Percentiles rank a stretch among this genome's conserved stretches.
Evolutionary conservation across 2,329 filamentous ascomycete genomes (phyloP).

Genomic region (Cercospora brassicicola): DNA sequence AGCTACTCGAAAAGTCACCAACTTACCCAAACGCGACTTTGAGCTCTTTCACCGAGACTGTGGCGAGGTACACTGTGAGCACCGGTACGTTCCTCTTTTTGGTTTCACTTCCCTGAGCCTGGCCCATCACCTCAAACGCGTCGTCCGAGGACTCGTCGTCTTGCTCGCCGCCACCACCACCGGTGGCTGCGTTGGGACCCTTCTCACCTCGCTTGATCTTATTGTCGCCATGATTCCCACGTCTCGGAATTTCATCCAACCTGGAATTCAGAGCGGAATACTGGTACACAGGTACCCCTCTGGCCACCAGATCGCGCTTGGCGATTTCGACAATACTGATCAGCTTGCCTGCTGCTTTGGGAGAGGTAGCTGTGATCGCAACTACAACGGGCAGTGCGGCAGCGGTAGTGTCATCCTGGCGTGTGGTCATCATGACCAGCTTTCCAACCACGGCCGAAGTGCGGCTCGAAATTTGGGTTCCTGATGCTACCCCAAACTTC

Average conservation of each 20-base stretch:
- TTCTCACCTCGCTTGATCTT: neutral
- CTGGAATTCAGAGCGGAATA: conserved; percentile 36
- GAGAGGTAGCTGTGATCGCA: conserved; percentile 42
- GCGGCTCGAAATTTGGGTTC: conserved; percentile 37
- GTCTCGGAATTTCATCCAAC: conserved; percentile 29
- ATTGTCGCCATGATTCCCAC: neutral
- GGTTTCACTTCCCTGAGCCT: conserved; percentile 48
- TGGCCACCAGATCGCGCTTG: conserved; percentile 44
- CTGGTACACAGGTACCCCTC: conserved; percentile 49
- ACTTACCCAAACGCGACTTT: conserved; percentile 49
- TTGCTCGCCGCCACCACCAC: conserved; percentile 15
- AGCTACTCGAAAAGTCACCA: neutral
- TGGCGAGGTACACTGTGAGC: conserved; percentile 62
- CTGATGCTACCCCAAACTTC: conserved; percentile 31
- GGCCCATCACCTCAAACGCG: conserved; percentile 35
- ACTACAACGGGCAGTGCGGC: conserved; percentile 39
- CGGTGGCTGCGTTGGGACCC: conserved; percentile 4
- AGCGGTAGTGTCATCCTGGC: conserved; percentile 3
- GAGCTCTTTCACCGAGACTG: conserved; percentile 56
- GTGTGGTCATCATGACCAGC: conserved; percentile 16
- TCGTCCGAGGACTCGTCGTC: conserved; percentile 27
- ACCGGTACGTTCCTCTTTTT: conserved; percentile 54
- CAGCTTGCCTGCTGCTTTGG: conserved; percentile 58
- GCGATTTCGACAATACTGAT: conserved; percentile 66
- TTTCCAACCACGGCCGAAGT: conserved; percentile 31